These are phyloP conservation scores for Canna indica DNA, from an alignment of 176 grass and related monocot species.

Conservation along the genomic window DNA sequence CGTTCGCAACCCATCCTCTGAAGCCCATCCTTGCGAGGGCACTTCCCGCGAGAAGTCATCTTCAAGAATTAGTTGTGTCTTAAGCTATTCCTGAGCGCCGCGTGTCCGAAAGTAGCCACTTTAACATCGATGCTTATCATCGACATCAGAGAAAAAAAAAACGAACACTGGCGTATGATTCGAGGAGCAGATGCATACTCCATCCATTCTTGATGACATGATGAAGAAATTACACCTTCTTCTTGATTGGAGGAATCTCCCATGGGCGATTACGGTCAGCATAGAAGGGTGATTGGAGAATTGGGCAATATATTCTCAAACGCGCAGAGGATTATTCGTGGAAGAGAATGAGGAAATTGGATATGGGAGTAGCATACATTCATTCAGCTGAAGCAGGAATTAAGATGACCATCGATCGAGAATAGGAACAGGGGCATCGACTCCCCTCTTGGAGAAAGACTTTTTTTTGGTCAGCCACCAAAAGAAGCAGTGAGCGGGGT, in stretches of 20 bases:
- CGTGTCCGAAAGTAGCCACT: constrained; percentile 4
- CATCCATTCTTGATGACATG: background rate
- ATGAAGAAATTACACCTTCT: background rate
- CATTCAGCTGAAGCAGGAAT: no score
- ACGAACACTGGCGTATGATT: background rate
- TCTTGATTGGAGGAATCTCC: constrained; percentile 8
- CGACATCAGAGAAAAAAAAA: background rate
- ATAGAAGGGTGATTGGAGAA: background rate
- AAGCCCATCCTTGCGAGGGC: constrained; percentile 24
- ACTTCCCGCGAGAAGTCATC: constrained; percentile 60
- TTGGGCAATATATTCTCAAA: background rate
- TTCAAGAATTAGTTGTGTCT: constrained; percentile 39
- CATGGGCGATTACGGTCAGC: background rate
- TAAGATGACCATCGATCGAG: no score
- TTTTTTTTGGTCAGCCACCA: no score
- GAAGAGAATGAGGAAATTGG: no score
- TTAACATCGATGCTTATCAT: background rate
- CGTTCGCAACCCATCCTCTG: constrained; percentile 5
- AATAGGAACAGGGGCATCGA: no score
- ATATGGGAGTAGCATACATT: no score
- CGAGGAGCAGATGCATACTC: constrained; percentile 4
- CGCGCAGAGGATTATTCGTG: no score
- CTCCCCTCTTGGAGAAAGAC: no score
- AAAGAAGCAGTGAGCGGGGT: no score
- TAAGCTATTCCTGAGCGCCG: constrained; percentile 68